Evolutionary conservation across 129 eudicot species (phyloP), one percentile per base, ranked within the genome.

Genomic region (Chrysanthemum makinoi): DNA sequence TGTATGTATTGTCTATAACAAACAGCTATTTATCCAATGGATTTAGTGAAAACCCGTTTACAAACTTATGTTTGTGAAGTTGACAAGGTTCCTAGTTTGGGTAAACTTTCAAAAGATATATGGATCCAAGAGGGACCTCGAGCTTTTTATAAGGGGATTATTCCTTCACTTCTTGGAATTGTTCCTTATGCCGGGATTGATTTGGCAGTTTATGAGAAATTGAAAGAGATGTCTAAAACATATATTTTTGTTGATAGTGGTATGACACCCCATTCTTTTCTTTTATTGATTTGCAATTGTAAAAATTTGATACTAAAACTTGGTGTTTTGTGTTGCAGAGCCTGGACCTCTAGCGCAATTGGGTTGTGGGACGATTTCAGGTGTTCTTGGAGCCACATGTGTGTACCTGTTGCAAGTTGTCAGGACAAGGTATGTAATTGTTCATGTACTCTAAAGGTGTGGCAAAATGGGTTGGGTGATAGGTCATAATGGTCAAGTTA

Each of bases 171-270:
- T 75, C 90, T 94, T 74, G 98, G 98, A 48, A 94, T 94, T 60
- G 84, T 94, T 63, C 98, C 98, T 48, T 94, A 94, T 68, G 96
- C 98, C 6, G 98, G 98, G 60, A 89, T 94, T 53, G 98, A 94
- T 73, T 81, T 94, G 48, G 91, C 98, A 28, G 97, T 84, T 10
- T 94, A 94, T 53, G 98, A 94, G 75, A 80, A 82, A 17, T 79
- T 94, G 85, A 94, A 89, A 80, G 98, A 94, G 62, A 74, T 87
- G 91, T 86, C 98, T 9, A 87, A 72, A 79, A 80, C 66, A 2
- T 82, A 94, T 72, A 68, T 94, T 56, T 87, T 80, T 62, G 78
- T 75, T n/a, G 97, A 89, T 77, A 82, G 82, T 44, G 95, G 97
- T 92, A 86, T 33, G 77, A 62, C 59, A 9, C 28, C 24, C 2